These are phyloP conservation scores for Talaromyces islandicus DNA, from an alignment of 2,329 filamentous ascomycete species.

Conservation along the genomic window DNA sequence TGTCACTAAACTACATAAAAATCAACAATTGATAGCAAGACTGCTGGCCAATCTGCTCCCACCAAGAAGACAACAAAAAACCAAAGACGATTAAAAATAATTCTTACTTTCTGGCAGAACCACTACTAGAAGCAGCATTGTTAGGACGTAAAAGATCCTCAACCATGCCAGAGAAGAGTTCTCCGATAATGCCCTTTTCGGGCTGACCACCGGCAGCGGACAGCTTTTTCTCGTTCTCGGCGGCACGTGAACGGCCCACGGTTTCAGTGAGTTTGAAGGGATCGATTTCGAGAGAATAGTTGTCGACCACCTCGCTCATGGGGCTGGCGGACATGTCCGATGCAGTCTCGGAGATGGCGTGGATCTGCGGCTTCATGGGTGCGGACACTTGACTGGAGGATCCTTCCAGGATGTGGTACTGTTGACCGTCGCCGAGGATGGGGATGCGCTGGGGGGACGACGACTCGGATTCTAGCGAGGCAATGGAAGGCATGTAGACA, in stretches of 20 bases:
- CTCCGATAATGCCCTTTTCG: constrained; percentile 25
- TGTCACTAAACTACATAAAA: background rate
- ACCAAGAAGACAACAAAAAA: background rate
- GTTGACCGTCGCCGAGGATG: constrained; percentile 40
- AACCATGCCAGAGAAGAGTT: constrained; percentile 31
- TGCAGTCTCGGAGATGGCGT: constrained; percentile 41
- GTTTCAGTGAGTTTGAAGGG: constrained; percentile 51
- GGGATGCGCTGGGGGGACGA: constrained; percentile 40
- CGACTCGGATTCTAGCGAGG: constrained; percentile 30
- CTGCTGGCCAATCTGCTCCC: background rate
- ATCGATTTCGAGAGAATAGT: constrained; percentile 50
- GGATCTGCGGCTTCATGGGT: constrained; percentile 53
- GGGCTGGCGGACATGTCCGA: constrained; percentile 45
- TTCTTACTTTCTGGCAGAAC: background rate
- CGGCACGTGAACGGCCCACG: constrained; percentile 35
- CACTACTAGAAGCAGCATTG: constrained; percentile 14
- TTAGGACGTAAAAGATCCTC: constrained; percentile 33
- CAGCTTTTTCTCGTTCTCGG: constrained; percentile 21
- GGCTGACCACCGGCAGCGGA: constrained; percentile 18
- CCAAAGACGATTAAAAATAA: background rate
- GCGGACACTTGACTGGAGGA: constrained; percentile 15
- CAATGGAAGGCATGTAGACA: constrained; percentile 52
- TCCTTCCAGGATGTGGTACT: constrained; percentile 16
- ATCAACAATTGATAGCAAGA: background rate
- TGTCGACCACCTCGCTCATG: constrained; percentile 55